Evolutionary conservation across 1,284 basidiomycete species (phyloP).

Genomic region (Ustilago bromivora): DNA sequence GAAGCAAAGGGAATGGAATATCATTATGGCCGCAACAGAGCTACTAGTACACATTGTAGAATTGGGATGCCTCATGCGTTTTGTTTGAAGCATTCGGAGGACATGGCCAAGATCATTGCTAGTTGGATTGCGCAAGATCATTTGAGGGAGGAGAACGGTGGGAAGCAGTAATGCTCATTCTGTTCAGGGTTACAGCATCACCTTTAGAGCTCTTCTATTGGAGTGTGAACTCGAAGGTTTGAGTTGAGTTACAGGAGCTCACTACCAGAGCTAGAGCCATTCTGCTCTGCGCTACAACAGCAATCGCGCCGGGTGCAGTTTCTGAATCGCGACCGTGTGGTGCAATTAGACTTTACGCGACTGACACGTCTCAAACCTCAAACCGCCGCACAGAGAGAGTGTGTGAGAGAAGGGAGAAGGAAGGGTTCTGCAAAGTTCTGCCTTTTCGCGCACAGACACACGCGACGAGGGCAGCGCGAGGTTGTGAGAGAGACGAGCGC

Average conservation of each 20-base stretch:
- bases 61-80: slow-evolving; percentile 60
- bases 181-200: too few species aligned
- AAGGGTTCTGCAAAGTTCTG: not conserved
- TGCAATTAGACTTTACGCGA: slow-evolving; percentile 12
- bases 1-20: slow-evolving; percentile 7
- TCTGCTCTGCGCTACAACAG: too few species aligned
- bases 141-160: slow-evolving; percentile 11
- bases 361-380: not conserved
- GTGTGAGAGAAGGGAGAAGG: not conserved
- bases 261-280: too few species aligned
- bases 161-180: not conserved
- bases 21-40: slow-evolving; percentile 14
- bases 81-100: slow-evolving; percentile 41
- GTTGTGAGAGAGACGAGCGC: too few species aligned
- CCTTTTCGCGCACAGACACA: too few species aligned
- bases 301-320: not conserved
- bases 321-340: not conserved
- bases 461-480: too few species aligned
- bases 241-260: too few species aligned
- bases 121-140: slow-evolving; percentile 44
- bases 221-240: too few species aligned
- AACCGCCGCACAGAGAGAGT: not conserved
- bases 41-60: slow-evolving; percentile 49
- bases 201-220: too few species aligned
- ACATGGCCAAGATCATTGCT: slow-evolving; percentile 37